Conservation (phyloP, 2,329 filamentous ascomycete genomes). For the Davidsoniella virescens region DNA sequence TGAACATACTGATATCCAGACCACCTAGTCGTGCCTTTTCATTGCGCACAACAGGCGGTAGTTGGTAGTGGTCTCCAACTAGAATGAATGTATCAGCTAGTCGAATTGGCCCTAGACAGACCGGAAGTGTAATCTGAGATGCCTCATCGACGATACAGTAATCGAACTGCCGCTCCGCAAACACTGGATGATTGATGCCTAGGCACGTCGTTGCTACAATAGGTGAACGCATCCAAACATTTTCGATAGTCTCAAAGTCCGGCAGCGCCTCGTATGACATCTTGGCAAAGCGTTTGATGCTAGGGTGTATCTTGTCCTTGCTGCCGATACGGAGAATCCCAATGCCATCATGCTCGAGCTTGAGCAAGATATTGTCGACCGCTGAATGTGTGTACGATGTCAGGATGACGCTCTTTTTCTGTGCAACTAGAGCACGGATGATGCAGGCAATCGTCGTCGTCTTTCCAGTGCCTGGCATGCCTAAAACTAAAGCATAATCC, state of each 20-base stretch:
- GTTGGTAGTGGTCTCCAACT: slow-evolving; percentile 90
- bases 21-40: slow-evolving; percentile 73
- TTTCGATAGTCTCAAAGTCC: slow-evolving; percentile 68
- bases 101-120: slow-evolving; percentile 83
- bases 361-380: slow-evolving; percentile 93
- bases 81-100: slow-evolving; percentile 88
- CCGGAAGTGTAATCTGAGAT: slow-evolving; percentile 89
- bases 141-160: slow-evolving; percentile 98
- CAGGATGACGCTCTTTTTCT: slow-evolving; percentile 81
- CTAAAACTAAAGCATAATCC: slow-evolving; percentile 92
- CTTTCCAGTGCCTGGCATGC: slow-evolving; percentile 97
- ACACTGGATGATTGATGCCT: slow-evolving; percentile 76
- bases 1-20: slow-evolving; percentile 85
- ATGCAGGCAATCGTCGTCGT: slow-evolving; percentile 97
- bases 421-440: slow-evolving; percentile 72
- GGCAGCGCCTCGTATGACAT: slow-evolving; percentile 58
- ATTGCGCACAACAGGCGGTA: slow-evolving; percentile 87
- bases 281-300: slow-evolving; percentile 50
- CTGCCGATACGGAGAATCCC: slow-evolving; percentile 75
- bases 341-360: slow-evolving; percentile 64
- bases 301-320: slow-evolving; percentile 60
- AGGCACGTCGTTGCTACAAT: slow-evolving; percentile 93
- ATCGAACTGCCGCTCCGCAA: slow-evolving; percentile 79
- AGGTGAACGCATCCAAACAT: slow-evolving; percentile 68
- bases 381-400: slow-evolving; percentile 96